phyloP scores from a whole-genome alignment of 768 basidiomycete species.

The Dioszegia aurantiaca region DNA sequence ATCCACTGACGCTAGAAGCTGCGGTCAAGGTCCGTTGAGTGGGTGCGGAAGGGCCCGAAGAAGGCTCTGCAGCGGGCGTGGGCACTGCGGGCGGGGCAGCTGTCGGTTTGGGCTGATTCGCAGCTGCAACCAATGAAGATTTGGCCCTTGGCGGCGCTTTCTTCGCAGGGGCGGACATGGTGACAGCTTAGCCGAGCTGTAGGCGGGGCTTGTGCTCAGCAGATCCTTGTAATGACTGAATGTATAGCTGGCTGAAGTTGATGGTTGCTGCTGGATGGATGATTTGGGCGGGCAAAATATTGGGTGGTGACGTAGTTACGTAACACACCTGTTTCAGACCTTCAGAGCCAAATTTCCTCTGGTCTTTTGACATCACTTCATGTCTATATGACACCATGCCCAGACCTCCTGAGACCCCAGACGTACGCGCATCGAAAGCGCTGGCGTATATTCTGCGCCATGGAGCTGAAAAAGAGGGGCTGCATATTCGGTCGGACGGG shows the following conservation, averaged over 20 bases:
- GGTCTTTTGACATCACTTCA: background rate
- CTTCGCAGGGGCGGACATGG: constrained; percentile 2
- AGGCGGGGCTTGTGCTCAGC: background rate
- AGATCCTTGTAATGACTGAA: too few species aligned
- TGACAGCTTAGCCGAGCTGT: background rate
- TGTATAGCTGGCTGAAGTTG: background rate
- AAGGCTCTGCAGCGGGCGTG: background rate
- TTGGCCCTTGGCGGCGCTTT: constrained; percentile 11
- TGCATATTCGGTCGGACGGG: constrained; percentile 77
- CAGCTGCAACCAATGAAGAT: constrained; percentile 13
- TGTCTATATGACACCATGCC: constrained; percentile 23
- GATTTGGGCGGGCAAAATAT: constrained; percentile 1
- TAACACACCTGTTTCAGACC: constrained; percentile 5
- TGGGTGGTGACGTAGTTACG: background rate
- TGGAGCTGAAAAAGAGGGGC: constrained; percentile 71
- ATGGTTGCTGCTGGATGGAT: background rate
- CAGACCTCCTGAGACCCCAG: constrained; percentile 60
- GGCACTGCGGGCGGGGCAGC: background rate
- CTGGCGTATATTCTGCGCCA: constrained; percentile 90
- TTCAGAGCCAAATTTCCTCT: background rate
- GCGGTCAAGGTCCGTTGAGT: background rate
- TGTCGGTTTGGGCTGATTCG: background rate
- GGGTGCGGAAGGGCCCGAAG: background rate
- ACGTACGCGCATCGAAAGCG: constrained; percentile 75
- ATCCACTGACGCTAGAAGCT: background rate